phyloP scores from a whole-genome alignment of 73 alveolate species.

The Diophrys sp. region DNA sequence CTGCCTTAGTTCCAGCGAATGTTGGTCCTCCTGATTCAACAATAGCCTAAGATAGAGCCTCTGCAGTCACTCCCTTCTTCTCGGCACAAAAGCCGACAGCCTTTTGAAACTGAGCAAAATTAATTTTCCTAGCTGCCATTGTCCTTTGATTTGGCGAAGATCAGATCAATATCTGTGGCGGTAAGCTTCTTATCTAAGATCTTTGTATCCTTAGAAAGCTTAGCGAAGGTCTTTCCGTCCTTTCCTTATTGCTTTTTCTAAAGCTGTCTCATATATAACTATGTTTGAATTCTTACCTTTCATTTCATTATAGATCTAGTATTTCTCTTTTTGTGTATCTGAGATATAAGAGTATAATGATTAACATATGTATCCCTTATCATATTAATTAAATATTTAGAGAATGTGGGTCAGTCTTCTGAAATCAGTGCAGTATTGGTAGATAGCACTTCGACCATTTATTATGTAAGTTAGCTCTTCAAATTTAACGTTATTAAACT shows the following conservation, averaged over 20 bases:
- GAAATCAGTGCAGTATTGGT: background rate
- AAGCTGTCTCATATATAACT: too few relatives aligned
- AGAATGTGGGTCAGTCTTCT: background rate
- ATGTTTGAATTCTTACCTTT: too few relatives aligned
- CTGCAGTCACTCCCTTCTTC: slow-evolving; percentile 64
- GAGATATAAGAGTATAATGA: background rate
- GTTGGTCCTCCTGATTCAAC: slow-evolving; percentile 65
- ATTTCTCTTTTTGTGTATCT: too few relatives aligned
- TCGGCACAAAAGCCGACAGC: slow-evolving; percentile 79
- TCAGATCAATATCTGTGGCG: slow-evolving; percentile 85
- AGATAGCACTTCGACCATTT: background rate
- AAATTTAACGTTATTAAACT: too few relatives aligned
- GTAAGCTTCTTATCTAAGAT: slow-evolving; percentile 86
- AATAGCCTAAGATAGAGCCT: slow-evolving; percentile 38
- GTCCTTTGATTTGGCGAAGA: slow-evolving; percentile 71
- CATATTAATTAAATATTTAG: background rate
- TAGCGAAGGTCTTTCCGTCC: slow-evolving; percentile 91
- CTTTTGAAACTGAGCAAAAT: slow-evolving; percentile 63
- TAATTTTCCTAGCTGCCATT: slow-evolving; percentile 57
- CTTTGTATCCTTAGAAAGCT: slow-evolving; percentile 81
- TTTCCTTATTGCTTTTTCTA: slow-evolving; percentile 72
- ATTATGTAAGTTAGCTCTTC: background rate
- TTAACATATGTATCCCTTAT: background rate
- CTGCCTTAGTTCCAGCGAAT: slow-evolving; percentile 74
- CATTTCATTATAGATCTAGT: too few relatives aligned